Evolutionary conservation across 768 basidiomycete species (phyloP).

Genomic region (Asterophora lycoperdoides): DNA sequence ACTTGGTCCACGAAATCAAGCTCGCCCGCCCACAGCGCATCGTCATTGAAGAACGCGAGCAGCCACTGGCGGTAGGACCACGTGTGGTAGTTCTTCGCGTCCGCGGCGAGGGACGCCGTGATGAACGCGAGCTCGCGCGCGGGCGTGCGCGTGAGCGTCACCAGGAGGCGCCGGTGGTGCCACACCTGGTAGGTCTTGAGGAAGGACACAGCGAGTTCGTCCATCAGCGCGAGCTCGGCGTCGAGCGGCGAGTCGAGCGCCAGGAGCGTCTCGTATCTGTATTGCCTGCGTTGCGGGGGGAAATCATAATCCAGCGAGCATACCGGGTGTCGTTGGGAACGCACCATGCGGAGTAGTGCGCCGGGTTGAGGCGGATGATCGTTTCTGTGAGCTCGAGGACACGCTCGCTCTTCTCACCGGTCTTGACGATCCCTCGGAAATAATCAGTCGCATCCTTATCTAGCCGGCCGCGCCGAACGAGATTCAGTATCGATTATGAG

Average conservation of each 20-base stretch:
- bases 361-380: slow-evolving; percentile 89
- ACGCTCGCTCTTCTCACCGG: slow-evolving; percentile 72
- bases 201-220: slow-evolving; percentile 76
- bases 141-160: slow-evolving; percentile 51
- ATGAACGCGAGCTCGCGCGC: slow-evolving; percentile 78
- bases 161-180: slow-evolving; percentile 83
- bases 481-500: neutral
- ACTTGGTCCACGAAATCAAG: slow-evolving; percentile 70
- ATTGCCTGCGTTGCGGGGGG: slow-evolving; percentile 72
- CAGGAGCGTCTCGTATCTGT: slow-evolving; percentile 84
- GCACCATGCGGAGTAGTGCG: slow-evolving; percentile 96
- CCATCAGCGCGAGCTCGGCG: slow-evolving; percentile 81
- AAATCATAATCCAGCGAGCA: neutral
- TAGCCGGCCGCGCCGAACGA: slow-evolving; percentile 26
- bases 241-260: slow-evolving; percentile 62
- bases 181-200: slow-evolving; percentile 98
- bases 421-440: slow-evolving; percentile 79
- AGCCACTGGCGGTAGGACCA: slow-evolving; percentile 98
- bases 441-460: slow-evolving; percentile 93
- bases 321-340: slow-evolving; percentile 19
- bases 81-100: slow-evolving; percentile 98
- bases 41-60: slow-evolving; percentile 76
- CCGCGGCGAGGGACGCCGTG: slow-evolving; percentile 61
- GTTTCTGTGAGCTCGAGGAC: slow-evolving; percentile 85
- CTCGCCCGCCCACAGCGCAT: slow-evolving; percentile 69